Base-by-base conservation (phyloP, 2,329 filamentous ascomycete genomes). In the Clarireedia paspali region DNA sequence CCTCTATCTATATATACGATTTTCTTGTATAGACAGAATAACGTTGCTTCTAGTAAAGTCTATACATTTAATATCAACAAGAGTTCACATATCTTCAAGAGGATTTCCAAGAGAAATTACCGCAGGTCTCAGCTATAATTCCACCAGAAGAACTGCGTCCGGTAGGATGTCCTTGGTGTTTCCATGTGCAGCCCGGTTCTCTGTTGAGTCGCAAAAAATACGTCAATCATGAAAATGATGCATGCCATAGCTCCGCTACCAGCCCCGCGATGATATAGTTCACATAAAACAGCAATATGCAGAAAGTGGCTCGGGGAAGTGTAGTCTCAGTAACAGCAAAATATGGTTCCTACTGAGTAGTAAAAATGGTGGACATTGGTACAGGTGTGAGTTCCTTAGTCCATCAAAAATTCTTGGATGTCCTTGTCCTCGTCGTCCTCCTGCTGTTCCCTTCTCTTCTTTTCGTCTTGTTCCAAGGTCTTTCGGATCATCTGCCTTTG, bases 341-440 rank as follows among this genome's bases (percentile, higher is more conserved):
- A 47, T 47, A 38, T 39, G 26, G 26, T 27, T 14, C 27, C 50
- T 24, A 7, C 7, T 26, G 20, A 17, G 23, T 14, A n/a, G 23
- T 15, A 10, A 24, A 50, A 23, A 50, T 17, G 9, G 6, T 23
- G 30, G 17, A 23, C 9, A 38, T 4, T 9, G 4, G 17, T 47
- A 20, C 14, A 23, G n/a, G 12, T 6, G 7, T 27, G 24, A 17
- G 23, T 58, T 56, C 58, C 56, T 44, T 71, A 78, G 66, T 83
- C 77, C 63, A 81, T 77, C 69, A 91, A 70, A 64, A 86, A 82
- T 71, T 91, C 84, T 67, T 83, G 80, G 63, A 91, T 86, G 69
- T 91, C 86, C 72, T 87, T 86, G 69, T 89, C 85, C 58, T 86
- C 82, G 62, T 88, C 78, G 57, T 85, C 81, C 63, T 85, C 83